A percentile compares a stretch with the other conserved stretches of the same genome.
phyloP scores from a whole-genome alignment of 768 basidiomycete genomes.

The Calocera viscosa region DNA sequence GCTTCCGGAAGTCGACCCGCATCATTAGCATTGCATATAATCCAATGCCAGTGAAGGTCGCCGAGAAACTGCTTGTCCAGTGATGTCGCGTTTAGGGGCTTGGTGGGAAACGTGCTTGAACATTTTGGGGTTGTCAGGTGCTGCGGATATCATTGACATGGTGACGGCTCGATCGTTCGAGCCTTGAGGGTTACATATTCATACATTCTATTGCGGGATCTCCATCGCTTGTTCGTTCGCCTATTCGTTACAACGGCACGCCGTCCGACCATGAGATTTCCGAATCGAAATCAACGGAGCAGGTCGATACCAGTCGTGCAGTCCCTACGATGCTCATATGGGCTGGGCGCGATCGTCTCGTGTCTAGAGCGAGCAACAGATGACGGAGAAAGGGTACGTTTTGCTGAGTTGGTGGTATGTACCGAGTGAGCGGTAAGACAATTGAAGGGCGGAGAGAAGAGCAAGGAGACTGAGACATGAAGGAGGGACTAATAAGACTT shows the following conservation, averaged over 20 bases:
- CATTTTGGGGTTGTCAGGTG: too few relatives aligned
- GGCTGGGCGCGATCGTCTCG: not conserved
- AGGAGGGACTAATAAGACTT: not conserved
- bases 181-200: not conserved
- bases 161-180: not conserved
- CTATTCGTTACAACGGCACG: not conserved
- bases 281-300: not conserved
- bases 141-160: too few relatives aligned
- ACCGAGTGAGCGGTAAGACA: not conserved
- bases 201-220: not conserved
- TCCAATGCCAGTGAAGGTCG: too few relatives aligned
- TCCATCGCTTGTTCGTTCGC: constrained; percentile 1
- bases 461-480: not conserved
- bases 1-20: too few relatives aligned
- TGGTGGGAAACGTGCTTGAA: too few relatives aligned
- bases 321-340: too few relatives aligned
- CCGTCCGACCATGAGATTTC: not conserved
- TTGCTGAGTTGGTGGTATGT: not conserved
- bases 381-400: not conserved
- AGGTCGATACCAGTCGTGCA: not conserved
- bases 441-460: not conserved
- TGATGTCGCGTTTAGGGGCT: too few relatives aligned
- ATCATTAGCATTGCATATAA: too few relatives aligned
- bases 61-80: too few relatives aligned
- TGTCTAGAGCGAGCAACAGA: constrained; percentile 1